Evolutionary conservation across 768 basidiomycete species (phyloP).

Genomic region (Boletus rubescentipes): DNA sequence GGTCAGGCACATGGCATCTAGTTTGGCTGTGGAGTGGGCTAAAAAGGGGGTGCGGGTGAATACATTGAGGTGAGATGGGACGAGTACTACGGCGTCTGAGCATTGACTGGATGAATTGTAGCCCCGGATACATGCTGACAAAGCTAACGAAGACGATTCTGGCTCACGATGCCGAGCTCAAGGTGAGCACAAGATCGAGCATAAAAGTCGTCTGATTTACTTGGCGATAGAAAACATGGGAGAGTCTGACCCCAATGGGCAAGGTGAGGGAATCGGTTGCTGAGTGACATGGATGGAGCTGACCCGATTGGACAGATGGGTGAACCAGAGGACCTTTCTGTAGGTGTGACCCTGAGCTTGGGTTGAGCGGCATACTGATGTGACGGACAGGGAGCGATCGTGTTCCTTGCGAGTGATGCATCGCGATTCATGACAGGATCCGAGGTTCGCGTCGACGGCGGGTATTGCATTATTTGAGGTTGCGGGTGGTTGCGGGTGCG

Average conservation of each 20-base stretch:
- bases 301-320: constrained; percentile 59
- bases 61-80: constrained; percentile 54
- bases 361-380: background rate
- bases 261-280: constrained; percentile 45
- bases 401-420: constrained; percentile 89
- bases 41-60: constrained; percentile 87
- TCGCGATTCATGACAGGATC: constrained; percentile 88
- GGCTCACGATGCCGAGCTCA: constrained; percentile 69
- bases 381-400: constrained; percentile 67
- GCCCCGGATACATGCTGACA: constrained; percentile 94
- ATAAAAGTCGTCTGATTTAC: background rate
- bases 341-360: constrained; percentile 31
- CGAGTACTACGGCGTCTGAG: background rate
- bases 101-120: constrained; percentile 28
- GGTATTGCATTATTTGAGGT: constrained; percentile 68
- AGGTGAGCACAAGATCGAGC: constrained; percentile 42
- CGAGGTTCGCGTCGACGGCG: constrained; percentile 85
- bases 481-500: background rate
- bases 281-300: constrained; percentile 16
- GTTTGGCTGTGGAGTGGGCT: constrained; percentile 95
- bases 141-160: constrained; percentile 84
- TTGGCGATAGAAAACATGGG: constrained; percentile 72
- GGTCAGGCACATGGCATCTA: constrained; percentile 91
- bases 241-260: constrained; percentile 81
- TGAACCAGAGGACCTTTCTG: constrained; percentile 88